phyloP scores from a whole-genome alignment of 208 protist genomes.

The Leishmania guyanensis region DNA sequence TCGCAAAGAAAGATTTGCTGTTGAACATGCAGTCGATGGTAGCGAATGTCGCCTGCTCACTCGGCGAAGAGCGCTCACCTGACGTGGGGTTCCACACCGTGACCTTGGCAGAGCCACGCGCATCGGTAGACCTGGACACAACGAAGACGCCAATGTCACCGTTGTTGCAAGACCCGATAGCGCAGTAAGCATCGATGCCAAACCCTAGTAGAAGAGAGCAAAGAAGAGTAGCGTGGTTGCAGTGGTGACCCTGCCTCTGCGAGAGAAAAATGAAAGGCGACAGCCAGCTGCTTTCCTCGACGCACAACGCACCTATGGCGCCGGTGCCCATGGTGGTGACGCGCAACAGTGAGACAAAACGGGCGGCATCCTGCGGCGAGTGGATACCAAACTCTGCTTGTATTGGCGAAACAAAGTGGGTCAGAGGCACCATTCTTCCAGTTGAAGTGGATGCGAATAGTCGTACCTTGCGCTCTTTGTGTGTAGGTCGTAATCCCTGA shows the following conservation, averaged over 20 bases:
- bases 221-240: constrained; percentile 88
- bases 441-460: constrained; percentile 85
- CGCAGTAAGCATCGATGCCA: constrained; percentile 89
- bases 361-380: constrained; percentile 81
- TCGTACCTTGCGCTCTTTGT: constrained; percentile 83
- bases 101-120: constrained; percentile 39
- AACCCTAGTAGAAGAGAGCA: constrained; percentile 93
- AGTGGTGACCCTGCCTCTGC: constrained; percentile 77
- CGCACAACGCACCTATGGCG: constrained; percentile 31
- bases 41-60: constrained; percentile 49
- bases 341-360: constrained; percentile 89
- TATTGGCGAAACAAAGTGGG: constrained; percentile 85
- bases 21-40: constrained; percentile 90
- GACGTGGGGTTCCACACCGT: constrained; percentile 85
- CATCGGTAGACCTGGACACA: constrained; percentile 47
- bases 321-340: constrained; percentile 45
- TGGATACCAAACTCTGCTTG: constrained; percentile 72
- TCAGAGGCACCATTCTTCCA: constrained; percentile 85
- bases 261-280: constrained; percentile 85
- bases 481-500: constrained; percentile 54
- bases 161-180: constrained; percentile 51
- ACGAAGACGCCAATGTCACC: constrained; percentile 75
- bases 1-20: constrained; percentile 87
- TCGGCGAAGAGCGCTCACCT: constrained; percentile 52
- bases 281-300: constrained; percentile 56